These are phyloP conservation scores for Melanogaster broomeanus DNA, from an alignment of 768 basidiomycete genomes.

Conservation along the genomic window DNA sequence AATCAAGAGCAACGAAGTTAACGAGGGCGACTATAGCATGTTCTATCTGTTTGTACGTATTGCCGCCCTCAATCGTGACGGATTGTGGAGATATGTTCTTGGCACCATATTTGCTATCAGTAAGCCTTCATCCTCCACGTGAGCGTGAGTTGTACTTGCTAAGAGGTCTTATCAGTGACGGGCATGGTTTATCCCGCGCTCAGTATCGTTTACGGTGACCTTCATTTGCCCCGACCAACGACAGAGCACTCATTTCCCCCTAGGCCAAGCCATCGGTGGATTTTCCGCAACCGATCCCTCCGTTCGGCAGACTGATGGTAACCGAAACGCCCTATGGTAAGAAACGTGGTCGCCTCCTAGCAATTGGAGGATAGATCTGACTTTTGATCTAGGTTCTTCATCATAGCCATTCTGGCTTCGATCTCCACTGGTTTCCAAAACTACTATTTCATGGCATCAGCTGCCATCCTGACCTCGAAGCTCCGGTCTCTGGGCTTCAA, in stretches of 20 bases:
- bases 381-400: conserved; percentile 58
- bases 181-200: conserved; percentile 76
- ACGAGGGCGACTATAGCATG: conserved; percentile 45
- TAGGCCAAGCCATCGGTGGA: conserved; percentile 57
- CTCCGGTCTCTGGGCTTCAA: conserved; percentile 74
- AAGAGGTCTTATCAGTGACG: conserved; percentile 28
- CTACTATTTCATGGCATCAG: conserved; percentile 66
- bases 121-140: conserved; percentile 10
- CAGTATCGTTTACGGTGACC: conserved; percentile 61
- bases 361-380: conserved; percentile 6
- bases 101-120: conserved; percentile 58
- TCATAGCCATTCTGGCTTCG: conserved; percentile 73
- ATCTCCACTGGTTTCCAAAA: conserved; percentile 66
- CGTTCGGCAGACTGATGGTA: conserved; percentile 52
- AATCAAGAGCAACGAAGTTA: conserved; percentile 28
- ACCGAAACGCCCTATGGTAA: conserved; percentile 71
- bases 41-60: conserved; percentile 71
- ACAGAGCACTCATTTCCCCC: background rate
- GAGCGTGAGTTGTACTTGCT: background rate
- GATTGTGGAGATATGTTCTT: conserved; percentile 57
- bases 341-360: conserved; percentile 13
- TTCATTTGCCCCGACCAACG: background rate
- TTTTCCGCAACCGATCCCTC: conserved; percentile 49
- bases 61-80: conserved; percentile 59
- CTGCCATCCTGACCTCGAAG: conserved; percentile 68